These are phyloP conservation scores for Herpotrichia juniperi DNA, from an alignment of 2,329 filamentous ascomycete species.

Conservation along the genomic window DNA sequence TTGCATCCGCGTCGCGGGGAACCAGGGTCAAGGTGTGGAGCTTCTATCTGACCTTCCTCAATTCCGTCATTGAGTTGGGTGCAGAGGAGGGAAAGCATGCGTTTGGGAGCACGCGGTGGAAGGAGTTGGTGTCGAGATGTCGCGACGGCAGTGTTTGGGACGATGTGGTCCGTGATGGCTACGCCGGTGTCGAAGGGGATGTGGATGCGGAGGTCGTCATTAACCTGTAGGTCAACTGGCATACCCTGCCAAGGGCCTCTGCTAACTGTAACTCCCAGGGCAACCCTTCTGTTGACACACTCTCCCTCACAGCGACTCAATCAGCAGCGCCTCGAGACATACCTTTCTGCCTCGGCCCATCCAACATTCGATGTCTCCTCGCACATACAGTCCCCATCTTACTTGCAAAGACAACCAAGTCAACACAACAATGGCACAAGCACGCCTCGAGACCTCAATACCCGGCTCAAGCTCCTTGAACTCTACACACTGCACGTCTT, in stretches of 20 bases:
- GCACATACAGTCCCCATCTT: constrained; percentile 60
- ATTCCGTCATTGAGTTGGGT: constrained; percentile 87
- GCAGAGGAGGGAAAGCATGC: constrained; percentile 86
- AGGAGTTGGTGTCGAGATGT: constrained; percentile 79
- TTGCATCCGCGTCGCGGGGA: constrained; percentile 78
- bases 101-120: constrained; percentile 87
- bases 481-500: constrained; percentile 94
- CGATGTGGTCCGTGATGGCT: constrained; percentile 84
- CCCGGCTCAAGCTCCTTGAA: constrained; percentile 89
- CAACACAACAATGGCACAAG: constrained; percentile 67
- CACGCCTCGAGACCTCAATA: constrained; percentile 82
- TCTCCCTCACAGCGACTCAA: constrained; percentile 82
- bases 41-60: constrained; percentile 90
- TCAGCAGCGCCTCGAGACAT: constrained; percentile 86
- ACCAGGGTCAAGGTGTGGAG: constrained; percentile 97
- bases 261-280: constrained; percentile 57
- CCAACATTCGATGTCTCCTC: constrained; percentile 75
- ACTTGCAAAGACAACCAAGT: constrained; percentile 38
- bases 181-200: constrained; percentile 84
- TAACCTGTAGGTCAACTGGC: constrained; percentile 67
- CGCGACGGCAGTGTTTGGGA: constrained; percentile 94
- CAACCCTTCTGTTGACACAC: constrained; percentile 89
- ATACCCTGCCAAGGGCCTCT: neutral
- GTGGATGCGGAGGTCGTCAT: constrained; percentile 95
- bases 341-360: constrained; percentile 77